Percentiles rank a stretch among this genome's conserved stretches.
These are phyloP conservation scores for Tuber borchii DNA, from an alignment of 495 filamentous ascomycete genomes.

Conservation along the genomic window DNA sequence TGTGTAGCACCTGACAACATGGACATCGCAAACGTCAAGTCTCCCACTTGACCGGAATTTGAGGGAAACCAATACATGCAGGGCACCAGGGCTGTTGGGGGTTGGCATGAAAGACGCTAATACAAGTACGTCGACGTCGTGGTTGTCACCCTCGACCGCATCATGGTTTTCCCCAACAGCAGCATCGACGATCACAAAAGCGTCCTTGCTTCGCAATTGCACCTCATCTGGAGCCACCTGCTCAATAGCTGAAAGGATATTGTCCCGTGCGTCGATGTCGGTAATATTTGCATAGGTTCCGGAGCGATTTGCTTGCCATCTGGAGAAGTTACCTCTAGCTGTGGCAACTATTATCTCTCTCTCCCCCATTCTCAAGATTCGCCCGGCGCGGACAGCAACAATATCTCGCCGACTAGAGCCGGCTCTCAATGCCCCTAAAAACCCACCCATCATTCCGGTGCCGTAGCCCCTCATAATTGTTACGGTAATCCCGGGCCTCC, in stretches of 20 bases:
- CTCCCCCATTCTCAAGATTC: constrained; percentile 67
- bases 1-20: constrained; percentile 59
- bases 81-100: constrained; percentile 13
- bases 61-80: constrained; percentile 45
- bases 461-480: constrained; percentile 63
- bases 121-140: constrained; percentile 31
- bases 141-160: constrained; percentile 14
- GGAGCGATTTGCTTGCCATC: constrained; percentile 81
- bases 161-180: constrained; percentile 32
- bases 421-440: constrained; percentile 63
- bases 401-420: constrained; percentile 64
- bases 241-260: constrained; percentile 43
- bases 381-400: constrained; percentile 64
- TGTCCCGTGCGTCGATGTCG: constrained; percentile 44
- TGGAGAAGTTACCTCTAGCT: constrained; percentile 63
- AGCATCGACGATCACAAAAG: constrained; percentile 34
- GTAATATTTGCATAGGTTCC: constrained; percentile 51
- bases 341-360: constrained; percentile 74
- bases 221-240: constrained; percentile 27
- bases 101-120: constrained; percentile 33
- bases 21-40: constrained; percentile 50
- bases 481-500: constrained; percentile 67
- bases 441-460: constrained; percentile 65
- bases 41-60: constrained; percentile 23
- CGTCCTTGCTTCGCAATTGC: constrained; percentile 23